These are phyloP conservation scores for Paecilomyces dactylethromorphus DNA, from an alignment of 2,329 filamentous ascomycete species.

Conservation along the genomic window DNA sequence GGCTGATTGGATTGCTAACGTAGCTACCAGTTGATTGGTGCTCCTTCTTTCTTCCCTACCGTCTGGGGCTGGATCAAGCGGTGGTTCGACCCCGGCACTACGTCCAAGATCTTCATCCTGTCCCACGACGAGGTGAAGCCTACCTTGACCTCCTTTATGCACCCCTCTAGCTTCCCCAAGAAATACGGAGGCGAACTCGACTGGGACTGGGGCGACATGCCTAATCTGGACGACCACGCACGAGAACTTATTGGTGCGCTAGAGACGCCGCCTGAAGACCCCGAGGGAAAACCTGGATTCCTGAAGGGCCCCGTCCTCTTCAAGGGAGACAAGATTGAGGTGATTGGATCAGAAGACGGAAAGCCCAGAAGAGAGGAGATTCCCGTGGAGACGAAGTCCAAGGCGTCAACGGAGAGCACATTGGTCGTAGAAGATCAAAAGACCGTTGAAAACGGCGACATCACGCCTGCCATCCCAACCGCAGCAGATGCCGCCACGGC, in stretches of 20 bases:
- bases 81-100: constrained; percentile 91
- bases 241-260: constrained; percentile 25
- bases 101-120: constrained; percentile 94
- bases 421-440: neutral
- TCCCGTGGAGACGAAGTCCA: constrained; percentile 13
- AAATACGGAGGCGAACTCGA: constrained; percentile 84
- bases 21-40: constrained; percentile 65
- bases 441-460: neutral
- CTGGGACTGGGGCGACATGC: constrained; percentile 70
- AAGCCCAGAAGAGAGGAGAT: constrained; percentile 21
- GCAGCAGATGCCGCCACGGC: neutral
- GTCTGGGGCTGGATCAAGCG: constrained; percentile 91
- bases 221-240: constrained; percentile 57
- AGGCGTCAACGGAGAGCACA: neutral
- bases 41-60: constrained; percentile 83
- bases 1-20: constrained; percentile 3
- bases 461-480: neutral
- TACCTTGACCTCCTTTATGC: constrained; percentile 75
- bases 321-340: constrained; percentile 23
- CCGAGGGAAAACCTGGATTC: constrained; percentile 18
- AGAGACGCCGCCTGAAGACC: constrained; percentile 19
- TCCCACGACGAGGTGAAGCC: constrained; percentile 63
- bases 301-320: constrained; percentile 31
- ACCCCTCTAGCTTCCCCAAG: constrained; percentile 75
- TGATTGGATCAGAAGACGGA: constrained; percentile 28